Evolutionary conservation across 345 rosid species (phyloP).

Genomic region (Brassica cretica): DNA sequence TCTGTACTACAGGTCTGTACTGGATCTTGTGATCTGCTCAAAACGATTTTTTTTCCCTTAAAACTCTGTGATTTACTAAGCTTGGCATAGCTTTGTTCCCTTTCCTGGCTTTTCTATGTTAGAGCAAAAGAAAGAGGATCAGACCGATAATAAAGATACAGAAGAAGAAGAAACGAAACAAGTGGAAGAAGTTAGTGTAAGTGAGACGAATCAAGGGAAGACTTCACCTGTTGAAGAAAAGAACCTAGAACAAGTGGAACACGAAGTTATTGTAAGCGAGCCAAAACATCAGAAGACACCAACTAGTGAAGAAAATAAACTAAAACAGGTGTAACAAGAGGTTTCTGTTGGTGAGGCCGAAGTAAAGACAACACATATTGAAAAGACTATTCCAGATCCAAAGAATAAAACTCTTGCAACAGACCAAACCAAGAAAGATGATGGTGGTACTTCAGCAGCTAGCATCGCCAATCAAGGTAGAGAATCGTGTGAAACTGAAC

Average conservation of each 20-base stretch:
- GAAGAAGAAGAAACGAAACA: conserved; percentile 35
- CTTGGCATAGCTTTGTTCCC: neutral
- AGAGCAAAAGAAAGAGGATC: conserved; percentile 28
- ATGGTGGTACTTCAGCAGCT: conserved; percentile 27
- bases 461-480: conserved; percentile 23
- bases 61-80: neutral
- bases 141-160: conserved; percentile 1
- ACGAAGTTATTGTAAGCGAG: conserved; percentile 6
- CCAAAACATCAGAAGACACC: conserved; percentile 16
- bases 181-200: conserved; percentile 15
- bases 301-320: conserved; percentile 10
- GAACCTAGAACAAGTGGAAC: conserved; percentile 21
- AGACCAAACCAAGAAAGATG: conserved; percentile 23
- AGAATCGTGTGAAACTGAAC: too few relatives aligned
- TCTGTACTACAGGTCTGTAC: conserved; percentile 4
- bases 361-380: conserved; percentile 13
- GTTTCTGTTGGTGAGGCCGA: conserved; percentile 24
- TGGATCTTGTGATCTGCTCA: conserved; percentile 6
- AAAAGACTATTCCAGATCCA: conserved; percentile 9
- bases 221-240: neutral
- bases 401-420: conserved; percentile 18
- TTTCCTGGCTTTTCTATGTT: neutral
- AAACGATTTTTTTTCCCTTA: neutral
- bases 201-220: neutral
- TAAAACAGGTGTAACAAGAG: conserved; percentile 27